Percentiles rank a stretch among this genome's conserved stretches.
Evolutionary conservation across 768 basidiomycete genomes (phyloP).

Genomic region (Collybiopsis confluens): DNA sequence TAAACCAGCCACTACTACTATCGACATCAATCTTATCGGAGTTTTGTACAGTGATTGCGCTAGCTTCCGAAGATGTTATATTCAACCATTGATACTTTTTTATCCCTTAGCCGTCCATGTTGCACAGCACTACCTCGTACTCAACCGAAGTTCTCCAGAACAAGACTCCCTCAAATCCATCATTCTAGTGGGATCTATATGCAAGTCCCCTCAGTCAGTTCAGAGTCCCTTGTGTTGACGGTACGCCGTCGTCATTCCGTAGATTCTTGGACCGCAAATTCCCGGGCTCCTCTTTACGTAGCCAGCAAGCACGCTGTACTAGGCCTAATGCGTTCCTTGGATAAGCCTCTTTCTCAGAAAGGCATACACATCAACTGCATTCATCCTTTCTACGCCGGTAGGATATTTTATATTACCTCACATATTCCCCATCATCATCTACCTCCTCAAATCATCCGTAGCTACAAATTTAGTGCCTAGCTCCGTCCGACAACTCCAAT

Average conservation of each 20-base stretch:
- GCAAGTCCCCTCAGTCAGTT: conserved; percentile 9
- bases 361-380: conserved; percentile 21
- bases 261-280: conserved; percentile 27
- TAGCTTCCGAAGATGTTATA: not conserved
- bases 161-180: conserved; percentile 21
- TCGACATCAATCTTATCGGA: conserved; percentile 27
- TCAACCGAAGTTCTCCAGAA: conserved; percentile 7
- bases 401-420: not conserved
- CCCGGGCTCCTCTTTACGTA: conserved; percentile 23
- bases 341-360: conserved; percentile 11
- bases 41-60: conserved; percentile 21
- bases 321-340: conserved; percentile 25
- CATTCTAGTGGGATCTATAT: conserved; percentile 31
- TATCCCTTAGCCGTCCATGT: conserved; percentile 22
- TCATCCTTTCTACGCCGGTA: conserved; percentile 28
- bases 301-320: conserved; percentile 29
- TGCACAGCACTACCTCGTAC: conserved; percentile 25
- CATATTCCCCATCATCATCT: no score
- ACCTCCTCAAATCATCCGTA: no score
- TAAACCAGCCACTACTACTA: conserved; percentile 20
- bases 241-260: not conserved
- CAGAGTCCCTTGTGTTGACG: not conserved
- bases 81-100: not conserved
- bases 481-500: conserved; percentile 11
- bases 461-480: conserved; percentile 25